Evolutionary conservation across 2,329 filamentous ascomycete genomes (phyloP).

Genomic region (Colletotrichum destructivum): DNA sequence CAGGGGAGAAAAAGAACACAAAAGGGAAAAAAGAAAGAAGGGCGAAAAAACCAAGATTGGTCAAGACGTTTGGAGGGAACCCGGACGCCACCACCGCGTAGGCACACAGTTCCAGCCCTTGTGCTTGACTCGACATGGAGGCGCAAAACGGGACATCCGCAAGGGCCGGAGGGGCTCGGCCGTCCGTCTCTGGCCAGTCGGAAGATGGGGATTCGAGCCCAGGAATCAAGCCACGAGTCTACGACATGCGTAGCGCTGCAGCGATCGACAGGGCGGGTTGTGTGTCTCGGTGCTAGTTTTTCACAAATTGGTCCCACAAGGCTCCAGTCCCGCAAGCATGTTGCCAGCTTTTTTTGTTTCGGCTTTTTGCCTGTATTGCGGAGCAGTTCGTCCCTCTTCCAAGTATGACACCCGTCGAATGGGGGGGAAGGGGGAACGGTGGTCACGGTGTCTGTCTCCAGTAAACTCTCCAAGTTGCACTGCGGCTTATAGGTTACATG

Average conservation of each 20-base stretch:
- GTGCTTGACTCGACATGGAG: constrained; percentile 38
- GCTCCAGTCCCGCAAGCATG: constrained; percentile 14
- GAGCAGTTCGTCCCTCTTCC: not conserved
- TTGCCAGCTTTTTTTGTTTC: constrained; percentile 26
- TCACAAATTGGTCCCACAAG: constrained; percentile 34
- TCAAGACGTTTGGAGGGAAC: not conserved
- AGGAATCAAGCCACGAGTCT: constrained; percentile 26
- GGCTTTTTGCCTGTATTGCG: not conserved
- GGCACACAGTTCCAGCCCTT: constrained; percentile 23
- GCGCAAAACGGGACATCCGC: constrained; percentile 27
- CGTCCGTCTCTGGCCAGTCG: constrained; percentile 28
- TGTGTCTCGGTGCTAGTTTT: constrained; percentile 21
- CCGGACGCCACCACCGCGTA: constrained; percentile 20
- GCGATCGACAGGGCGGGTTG: constrained; percentile 38
- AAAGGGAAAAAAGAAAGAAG: too few relatives aligned
- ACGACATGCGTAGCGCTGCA: constrained; percentile 31
- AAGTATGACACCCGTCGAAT: constrained; percentile 7
- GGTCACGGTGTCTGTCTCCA: not conserved
- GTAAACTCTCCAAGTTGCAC: not conserved
- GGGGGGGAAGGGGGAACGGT: too few relatives aligned
- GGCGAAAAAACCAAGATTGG: not conserved
- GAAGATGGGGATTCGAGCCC: constrained; percentile 22
- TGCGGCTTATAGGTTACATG: not conserved
- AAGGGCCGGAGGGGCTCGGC: constrained; percentile 13
- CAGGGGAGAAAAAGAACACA: not conserved